Evolutionary conservation across 2,329 filamentous ascomycete species (phyloP), one percentile per base, ranked within the genome.

Genomic region (Ophiostoma quercus): DNA sequence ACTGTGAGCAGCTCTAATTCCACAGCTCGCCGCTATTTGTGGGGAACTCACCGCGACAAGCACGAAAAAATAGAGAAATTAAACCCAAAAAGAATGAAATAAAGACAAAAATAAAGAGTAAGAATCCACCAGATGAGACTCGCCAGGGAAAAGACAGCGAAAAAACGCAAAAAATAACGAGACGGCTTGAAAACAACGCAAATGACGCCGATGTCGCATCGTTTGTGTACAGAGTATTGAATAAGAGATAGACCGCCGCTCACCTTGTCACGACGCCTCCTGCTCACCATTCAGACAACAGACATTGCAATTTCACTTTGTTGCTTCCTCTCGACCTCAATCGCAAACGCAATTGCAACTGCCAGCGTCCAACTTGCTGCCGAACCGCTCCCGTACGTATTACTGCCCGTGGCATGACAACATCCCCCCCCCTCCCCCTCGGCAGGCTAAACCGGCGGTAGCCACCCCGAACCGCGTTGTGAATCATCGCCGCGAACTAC

Each of bases 151-250:
- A 68, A 19, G 32, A 7, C 11, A 22, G 25, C 37, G 34, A 14
- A 37, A 66, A 51, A 47, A 34, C 9, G 34, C 8, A 66, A 69
- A 54, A 37, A 67, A 25, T 16, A 66, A 32, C 3, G 62, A 54
- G 54, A 25, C 9, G 34, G 25, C 43, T 37, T 51, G 41, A 65
- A 51, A 37, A 65, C 62, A 65, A 9, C 62, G 62, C 62, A 65
- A 22, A 22, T 14, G 62, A 65, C 65, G 66, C 69, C 69, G 69
- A 70, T 68, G 66, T 70, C 69, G 69, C 69, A 65, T 65, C 65
- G 6, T 51, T 37, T 65, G 12, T 68, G 67, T 68, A 32, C 41
- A 68, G 66, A 70, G 67, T 68, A 32, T 60, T 70, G 66, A 70
- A 68, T 67, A 70, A 70, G 66, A 39, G 25, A 67, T 63, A 32